phyloP scores from a whole-genome alignment of 805 yeast genomes.

The Cyberlindnera mississippiensis region DNA sequence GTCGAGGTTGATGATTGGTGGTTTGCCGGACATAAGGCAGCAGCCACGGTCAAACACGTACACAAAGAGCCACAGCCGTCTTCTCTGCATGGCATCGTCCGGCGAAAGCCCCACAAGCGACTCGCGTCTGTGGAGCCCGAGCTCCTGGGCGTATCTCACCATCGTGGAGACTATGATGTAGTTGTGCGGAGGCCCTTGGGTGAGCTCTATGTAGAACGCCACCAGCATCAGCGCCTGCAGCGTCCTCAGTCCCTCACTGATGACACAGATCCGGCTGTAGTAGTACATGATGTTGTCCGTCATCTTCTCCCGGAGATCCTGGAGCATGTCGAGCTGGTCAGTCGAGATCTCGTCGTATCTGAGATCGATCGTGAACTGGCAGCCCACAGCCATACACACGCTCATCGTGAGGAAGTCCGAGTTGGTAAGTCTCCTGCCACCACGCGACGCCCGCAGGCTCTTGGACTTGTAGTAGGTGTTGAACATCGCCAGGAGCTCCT shows the following conservation, averaged over 20 bases:
- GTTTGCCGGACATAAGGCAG: constrained; percentile 44
- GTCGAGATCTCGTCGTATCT: neutral
- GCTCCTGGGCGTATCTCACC: constrained; percentile 49
- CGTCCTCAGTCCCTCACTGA: constrained; percentile 48
- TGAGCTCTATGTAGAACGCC: constrained; percentile 33
- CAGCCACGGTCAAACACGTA: constrained; percentile 43
- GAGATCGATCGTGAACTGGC: constrained; percentile 6
- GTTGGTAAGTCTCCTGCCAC: constrained; percentile 17
- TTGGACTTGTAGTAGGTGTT: constrained; percentile 17
- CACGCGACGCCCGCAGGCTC: constrained; percentile 6
- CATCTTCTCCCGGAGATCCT: constrained; percentile 28
- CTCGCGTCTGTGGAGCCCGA: constrained; percentile 54
- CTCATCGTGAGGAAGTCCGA: constrained; percentile 34
- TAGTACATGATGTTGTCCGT: constrained; percentile 44
- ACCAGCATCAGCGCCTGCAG: constrained; percentile 51
- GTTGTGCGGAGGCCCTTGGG: constrained; percentile 39
- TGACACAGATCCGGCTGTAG: constrained; percentile 45
- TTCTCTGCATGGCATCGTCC: constrained; percentile 36
- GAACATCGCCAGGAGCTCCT: constrained; percentile 19
- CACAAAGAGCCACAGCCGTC: constrained; percentile 47
- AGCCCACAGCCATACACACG: constrained; percentile 25
- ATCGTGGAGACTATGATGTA: constrained; percentile 42
- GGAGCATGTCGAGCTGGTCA: constrained; percentile 13
- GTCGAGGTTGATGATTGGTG: constrained; percentile 40
- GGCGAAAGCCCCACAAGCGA: constrained; percentile 34